Conservation (phyloP, 352 stramenopile genomes). For the Thalassiosira mediterranea region DNA sequence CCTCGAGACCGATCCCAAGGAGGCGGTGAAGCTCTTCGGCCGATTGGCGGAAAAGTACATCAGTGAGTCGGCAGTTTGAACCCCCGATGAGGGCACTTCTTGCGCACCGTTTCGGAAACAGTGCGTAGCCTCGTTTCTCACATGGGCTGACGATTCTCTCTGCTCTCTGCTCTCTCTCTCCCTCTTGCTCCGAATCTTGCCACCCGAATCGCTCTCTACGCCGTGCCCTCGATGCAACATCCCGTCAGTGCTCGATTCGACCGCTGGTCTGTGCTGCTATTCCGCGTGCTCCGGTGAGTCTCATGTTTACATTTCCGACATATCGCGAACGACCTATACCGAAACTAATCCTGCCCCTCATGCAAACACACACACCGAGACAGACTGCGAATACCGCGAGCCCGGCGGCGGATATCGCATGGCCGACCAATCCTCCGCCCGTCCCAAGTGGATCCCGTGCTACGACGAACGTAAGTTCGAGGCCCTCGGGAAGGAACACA, state of each 20-base stretch:
- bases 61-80: constrained; percentile 20
- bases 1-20: constrained; percentile 70
- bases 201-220: too few species aligned
- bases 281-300: constrained; percentile 74
- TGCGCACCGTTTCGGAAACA: too few species aligned
- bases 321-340: too few species aligned
- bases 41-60: constrained; percentile 83
- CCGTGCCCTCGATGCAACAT: too few species aligned
- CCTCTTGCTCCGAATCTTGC: too few species aligned
- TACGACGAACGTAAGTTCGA: constrained; percentile 68
- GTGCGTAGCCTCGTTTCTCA: too few species aligned
- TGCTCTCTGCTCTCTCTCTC: too few species aligned
- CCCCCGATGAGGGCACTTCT: too few species aligned
- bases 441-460: constrained; percentile 80
- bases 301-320: too few species aligned
- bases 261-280: constrained; percentile 80
- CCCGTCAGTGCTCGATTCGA: constrained; percentile 75
- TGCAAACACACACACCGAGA: background rate
- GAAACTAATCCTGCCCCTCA: constrained; percentile 40
- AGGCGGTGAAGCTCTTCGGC: constrained; percentile 79
- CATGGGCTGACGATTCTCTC: too few species aligned
- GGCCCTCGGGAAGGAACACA: constrained; percentile 70
- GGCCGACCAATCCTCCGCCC: constrained; percentile 69
- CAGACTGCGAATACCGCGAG: constrained; percentile 59
- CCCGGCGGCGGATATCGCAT: constrained; percentile 76